Conservation (phyloP, 2,329 filamentous ascomycete species). For the Diaporthe nobilis region DNA sequence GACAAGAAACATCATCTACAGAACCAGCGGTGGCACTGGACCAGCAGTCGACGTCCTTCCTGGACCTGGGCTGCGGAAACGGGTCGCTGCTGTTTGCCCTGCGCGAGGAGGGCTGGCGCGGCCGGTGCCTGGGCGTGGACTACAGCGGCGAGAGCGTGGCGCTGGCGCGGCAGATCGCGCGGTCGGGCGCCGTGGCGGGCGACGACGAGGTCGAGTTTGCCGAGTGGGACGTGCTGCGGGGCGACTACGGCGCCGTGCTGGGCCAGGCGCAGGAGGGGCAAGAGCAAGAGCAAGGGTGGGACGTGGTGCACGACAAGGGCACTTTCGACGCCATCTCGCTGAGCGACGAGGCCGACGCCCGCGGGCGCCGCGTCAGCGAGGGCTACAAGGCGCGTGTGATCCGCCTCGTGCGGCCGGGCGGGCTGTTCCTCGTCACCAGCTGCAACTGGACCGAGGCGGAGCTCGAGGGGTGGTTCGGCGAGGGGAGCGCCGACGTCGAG, state of each 20-base stretch:
- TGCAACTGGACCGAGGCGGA: constrained; percentile 99
- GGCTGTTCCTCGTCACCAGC: constrained; percentile 88
- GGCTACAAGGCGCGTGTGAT: constrained; percentile 80
- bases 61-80: constrained; percentile 96
- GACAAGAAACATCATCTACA: not conserved
- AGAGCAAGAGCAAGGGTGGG: constrained; percentile 73
- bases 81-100: constrained; percentile 91
- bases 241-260: constrained; percentile 55
- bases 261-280: not conserved
- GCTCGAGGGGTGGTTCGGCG: constrained; percentile 81
- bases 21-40: constrained; percentile 34
- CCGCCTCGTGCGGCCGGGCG: constrained; percentile 77
- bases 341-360: constrained; percentile 67
- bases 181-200: constrained; percentile 41
- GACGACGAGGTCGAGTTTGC: constrained; percentile 56
- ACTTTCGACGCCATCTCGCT: constrained; percentile 96
- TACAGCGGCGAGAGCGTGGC: constrained; percentile 83
- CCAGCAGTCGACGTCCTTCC: constrained; percentile 67
- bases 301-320: constrained; percentile 96
- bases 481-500: constrained; percentile 43
- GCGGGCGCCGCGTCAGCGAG: constrained; percentile 76
- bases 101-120: constrained; percentile 74
- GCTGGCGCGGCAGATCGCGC: constrained; percentile 77
- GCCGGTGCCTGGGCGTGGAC: constrained; percentile 87
- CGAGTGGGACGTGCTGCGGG: constrained; percentile 75